These are phyloP conservation scores for Thraustotheca clavata DNA, from an alignment of 352 stramenopile genomes.

Conservation along the genomic window DNA sequence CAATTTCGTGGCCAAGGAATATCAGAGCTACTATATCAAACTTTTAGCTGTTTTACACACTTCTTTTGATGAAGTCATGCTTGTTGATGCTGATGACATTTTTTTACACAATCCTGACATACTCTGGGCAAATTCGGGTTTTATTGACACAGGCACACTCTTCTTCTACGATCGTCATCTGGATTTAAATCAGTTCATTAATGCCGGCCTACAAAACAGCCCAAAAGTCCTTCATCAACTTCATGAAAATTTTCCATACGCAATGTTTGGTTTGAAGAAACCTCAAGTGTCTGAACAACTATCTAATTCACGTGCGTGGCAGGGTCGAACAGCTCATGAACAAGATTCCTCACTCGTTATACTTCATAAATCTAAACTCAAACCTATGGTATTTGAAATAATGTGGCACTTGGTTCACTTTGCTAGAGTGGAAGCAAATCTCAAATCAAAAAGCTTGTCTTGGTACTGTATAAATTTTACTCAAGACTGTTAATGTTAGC, in stretches of 20 bases:
- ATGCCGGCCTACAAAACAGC: not conserved
- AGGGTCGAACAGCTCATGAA: conserved; percentile 14
- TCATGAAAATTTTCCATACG: not conserved
- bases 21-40: conserved; percentile 38
- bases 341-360: conserved; percentile 56
- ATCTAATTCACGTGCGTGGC: conserved; percentile 11
- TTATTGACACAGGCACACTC: conserved; percentile 43
- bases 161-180: conserved; percentile 62
- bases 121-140: conserved; percentile 42
- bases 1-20: conserved; percentile 8
- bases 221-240: not conserved
- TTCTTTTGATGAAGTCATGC: conserved; percentile 59
- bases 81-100: conserved; percentile 62
- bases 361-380: conserved; percentile 32
- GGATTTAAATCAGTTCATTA: conserved; percentile 29
- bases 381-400: conserved; percentile 30
- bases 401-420: conserved; percentile 36
- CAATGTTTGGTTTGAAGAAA: not conserved
- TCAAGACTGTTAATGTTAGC: not conserved
- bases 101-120: conserved; percentile 48
- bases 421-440: conserved; percentile 3
- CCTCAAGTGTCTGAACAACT: conserved; percentile 11
- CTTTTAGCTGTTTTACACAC: conserved; percentile 49
- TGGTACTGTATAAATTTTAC: conserved; percentile 20
- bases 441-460: conserved; percentile 31